Evolutionary conservation across 2,329 filamentous ascomycete species (phyloP).

Genomic region (Penicillium sclerotiorum): DNA sequence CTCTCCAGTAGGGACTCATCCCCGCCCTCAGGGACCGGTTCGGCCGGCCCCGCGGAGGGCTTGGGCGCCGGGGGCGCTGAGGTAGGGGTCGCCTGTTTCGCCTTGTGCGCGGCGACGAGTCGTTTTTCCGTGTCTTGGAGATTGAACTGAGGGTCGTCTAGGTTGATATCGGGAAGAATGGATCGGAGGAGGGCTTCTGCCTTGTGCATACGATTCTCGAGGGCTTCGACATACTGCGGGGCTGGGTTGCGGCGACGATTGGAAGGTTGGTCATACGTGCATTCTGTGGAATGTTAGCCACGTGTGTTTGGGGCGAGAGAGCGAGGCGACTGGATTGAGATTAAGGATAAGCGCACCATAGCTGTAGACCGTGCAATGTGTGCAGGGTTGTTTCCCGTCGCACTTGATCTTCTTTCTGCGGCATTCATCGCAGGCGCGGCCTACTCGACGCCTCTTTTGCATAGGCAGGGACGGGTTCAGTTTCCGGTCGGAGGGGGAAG

Average conservation of each 20-base stretch:
- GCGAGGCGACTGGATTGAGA: not conserved
- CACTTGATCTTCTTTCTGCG: constrained; percentile 86
- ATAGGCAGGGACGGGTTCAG: constrained; percentile 53
- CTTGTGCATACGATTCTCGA: constrained; percentile 80
- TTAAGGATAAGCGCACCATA: constrained; percentile 69
- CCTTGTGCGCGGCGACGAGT: constrained; percentile 49
- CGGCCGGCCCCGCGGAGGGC: constrained; percentile 24
- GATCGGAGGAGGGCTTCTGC: constrained; percentile 78
- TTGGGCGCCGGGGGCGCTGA: constrained; percentile 16
- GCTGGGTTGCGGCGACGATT: constrained; percentile 88
- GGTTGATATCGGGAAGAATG: constrained; percentile 79
- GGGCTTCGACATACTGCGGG: constrained; percentile 87
- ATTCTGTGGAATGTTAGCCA: constrained; percentile 61
- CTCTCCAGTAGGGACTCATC: constrained; percentile 79
- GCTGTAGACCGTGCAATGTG: constrained; percentile 96
- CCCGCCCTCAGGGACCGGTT: constrained; percentile 44
- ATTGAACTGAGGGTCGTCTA: constrained; percentile 83
- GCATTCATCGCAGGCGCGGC: constrained; percentile 80
- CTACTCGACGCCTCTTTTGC: constrained; percentile 77
- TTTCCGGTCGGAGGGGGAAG: constrained; percentile 29
- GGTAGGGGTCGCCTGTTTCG: constrained; percentile 26
- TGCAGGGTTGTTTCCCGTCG: constrained; percentile 84
- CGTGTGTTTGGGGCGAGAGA: not conserved
- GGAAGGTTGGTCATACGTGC: constrained; percentile 92
- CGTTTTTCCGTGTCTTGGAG: constrained; percentile 71